Base-by-base conservation (phyloP, 495 filamentous ascomycete species). In the Aspergillus carlsbadensis region DNA sequence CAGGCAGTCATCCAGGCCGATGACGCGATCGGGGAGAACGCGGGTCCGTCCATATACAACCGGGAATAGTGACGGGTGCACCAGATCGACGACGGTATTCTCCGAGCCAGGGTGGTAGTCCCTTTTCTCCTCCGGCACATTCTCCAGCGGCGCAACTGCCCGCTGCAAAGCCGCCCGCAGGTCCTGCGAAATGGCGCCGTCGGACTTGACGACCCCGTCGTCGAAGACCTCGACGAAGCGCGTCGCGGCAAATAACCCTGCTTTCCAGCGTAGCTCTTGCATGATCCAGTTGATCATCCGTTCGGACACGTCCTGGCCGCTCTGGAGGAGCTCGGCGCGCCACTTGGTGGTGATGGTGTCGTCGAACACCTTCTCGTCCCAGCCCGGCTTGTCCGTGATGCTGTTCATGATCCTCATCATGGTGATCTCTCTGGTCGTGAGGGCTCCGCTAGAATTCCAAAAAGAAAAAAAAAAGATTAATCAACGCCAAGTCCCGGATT, bases 201-300 rank as follows among this genome's bases (percentile, higher is more conserved):
- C 56, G 14, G 56, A 58, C 26, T 53, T 58, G 14, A 58, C 56
- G 14, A 58, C 35, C 1, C 47, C 56, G 1, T 26, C 22, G 46
- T 15, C n/a, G 31, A 34, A 50, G 4, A 33, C 29, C 46, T 35
- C 46, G 20, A 50, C 34, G 13, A 17, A 17, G 15, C 15, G 6
- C 29, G 15, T 29, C 7, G 14, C 14, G 26, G 20, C n/a, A 6
- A 34, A 29, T 3, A 6, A 14, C 6, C 57, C 51, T 7, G 73
- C 72, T 52, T 79, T 81, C 54, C 75, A 75, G 10, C 71, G 72
- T 13, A 83, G 61, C 52, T 85, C 82, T 37, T 66, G 56, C 52
- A 83, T 71, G 57, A 80, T 74, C 62, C 73, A 77, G 20, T 81
- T 70, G 54, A 80, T 70, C 79, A 84, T 82, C 10, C 66, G 65